Evolutionary conservation across 2,329 filamentous ascomycete species (phyloP).

Genomic region (Phyllosticta paracitricarpa): DNA sequence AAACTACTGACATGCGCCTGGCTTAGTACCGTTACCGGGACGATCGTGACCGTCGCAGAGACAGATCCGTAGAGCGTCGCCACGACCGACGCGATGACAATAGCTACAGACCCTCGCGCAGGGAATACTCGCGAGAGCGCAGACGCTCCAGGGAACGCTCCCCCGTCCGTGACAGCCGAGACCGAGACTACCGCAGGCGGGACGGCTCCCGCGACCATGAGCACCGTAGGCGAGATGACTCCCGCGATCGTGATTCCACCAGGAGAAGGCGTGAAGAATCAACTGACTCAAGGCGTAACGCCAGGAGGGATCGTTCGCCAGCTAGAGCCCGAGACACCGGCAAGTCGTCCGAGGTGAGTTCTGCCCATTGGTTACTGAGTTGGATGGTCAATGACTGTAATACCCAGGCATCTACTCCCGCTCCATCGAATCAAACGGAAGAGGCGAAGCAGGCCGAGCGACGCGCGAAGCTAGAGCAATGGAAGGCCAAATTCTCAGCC

Average conservation of each 20-base stretch:
- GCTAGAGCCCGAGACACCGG: constrained; percentile 9
- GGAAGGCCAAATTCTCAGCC: constrained; percentile 62
- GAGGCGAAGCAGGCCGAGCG: constrained; percentile 71
- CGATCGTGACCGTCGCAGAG: constrained; percentile 39
- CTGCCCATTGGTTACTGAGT: not conserved
- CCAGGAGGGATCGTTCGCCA: constrained; percentile 17
- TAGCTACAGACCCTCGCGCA: constrained; percentile 48
- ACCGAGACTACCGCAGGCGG: constrained; percentile 57
- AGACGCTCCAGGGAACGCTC: constrained; percentile 53
- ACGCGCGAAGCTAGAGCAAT: constrained; percentile 27
- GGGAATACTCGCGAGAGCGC: constrained; percentile 53
- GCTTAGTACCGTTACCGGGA: not conserved
- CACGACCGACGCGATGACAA: constrained; percentile 55
- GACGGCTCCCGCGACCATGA: constrained; percentile 62
- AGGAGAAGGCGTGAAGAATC: constrained; percentile 20
- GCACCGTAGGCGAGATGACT: constrained; percentile 56
- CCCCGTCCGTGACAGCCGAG: constrained; percentile 15
- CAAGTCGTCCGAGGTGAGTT: constrained; percentile 7
- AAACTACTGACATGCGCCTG: not conserved
- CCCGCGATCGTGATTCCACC: not conserved
- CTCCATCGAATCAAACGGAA: constrained; percentile 17
- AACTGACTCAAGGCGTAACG: constrained; percentile 15
- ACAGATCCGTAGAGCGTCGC: constrained; percentile 47
- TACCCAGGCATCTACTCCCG: not conserved
- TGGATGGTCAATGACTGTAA: not conserved